Conservation (phyloP, 2,329 filamentous ascomycete genomes). For the Bipolaris cookei region DNA sequence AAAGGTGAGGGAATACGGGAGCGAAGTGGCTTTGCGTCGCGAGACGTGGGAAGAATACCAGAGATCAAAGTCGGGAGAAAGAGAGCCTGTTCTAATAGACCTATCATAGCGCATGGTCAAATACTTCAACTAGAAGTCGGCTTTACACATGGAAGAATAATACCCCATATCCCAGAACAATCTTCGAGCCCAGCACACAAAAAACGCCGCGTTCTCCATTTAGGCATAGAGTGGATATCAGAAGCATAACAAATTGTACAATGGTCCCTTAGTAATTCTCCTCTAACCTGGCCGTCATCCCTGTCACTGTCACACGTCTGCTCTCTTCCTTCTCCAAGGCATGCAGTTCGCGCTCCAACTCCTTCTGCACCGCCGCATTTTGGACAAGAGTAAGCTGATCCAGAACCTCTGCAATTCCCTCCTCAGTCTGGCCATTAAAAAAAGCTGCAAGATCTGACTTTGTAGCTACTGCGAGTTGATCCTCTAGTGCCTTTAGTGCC, state of each 20-base stretch:
- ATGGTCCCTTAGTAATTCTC: slow-evolving; percentile 33
- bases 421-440: slow-evolving; percentile 30
- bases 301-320: slow-evolving; percentile 30
- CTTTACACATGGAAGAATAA: neutral
- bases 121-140: neutral
- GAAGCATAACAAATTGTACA: slow-evolving; percentile 9
- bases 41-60: neutral
- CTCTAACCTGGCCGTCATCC: slow-evolving; percentile 45
- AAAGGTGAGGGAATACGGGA: neutral
- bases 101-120: neutral
- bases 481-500: slow-evolving; percentile 50
- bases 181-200: neutral
- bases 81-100: neutral
- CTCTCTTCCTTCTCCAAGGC: slow-evolving; percentile 22
- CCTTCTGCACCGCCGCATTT: slow-evolving; percentile 31
- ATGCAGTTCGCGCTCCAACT: slow-evolving; percentile 32
- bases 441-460: slow-evolving; percentile 43
- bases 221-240: slow-evolving; percentile 8
- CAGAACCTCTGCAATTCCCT: slow-evolving; percentile 40
- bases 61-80: neutral
- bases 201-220: slow-evolving; percentile 8
- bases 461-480: slow-evolving; percentile 49
- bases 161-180: neutral
- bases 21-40: neutral
- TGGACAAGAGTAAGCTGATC: slow-evolving; percentile 46